Evolutionary conservation across 768 basidiomycete species (phyloP).

Genomic region (Amanita muscaria): DNA sequence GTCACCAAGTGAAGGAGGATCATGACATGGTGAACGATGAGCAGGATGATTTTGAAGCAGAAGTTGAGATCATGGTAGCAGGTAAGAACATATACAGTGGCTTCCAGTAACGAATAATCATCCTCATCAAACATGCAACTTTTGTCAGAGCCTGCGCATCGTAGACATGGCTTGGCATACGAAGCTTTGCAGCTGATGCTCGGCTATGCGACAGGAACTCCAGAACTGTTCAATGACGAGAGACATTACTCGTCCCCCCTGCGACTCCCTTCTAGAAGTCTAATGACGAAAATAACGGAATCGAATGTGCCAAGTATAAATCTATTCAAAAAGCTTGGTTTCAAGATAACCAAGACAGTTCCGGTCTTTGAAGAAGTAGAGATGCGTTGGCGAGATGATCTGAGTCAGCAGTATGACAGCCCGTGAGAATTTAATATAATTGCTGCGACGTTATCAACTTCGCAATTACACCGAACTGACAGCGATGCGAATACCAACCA

Average conservation of each 20-base stretch:
- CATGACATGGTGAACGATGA: slow-evolving; percentile 22
- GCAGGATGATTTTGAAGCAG: slow-evolving; percentile 52
- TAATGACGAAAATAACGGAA: slow-evolving; percentile 67
- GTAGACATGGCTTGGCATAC: slow-evolving; percentile 58
- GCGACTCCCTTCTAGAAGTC: slow-evolving; percentile 31
- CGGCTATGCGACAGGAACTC: slow-evolving; percentile 51
- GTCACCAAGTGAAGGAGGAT: slow-evolving; percentile 1
- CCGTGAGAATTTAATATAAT: no score
- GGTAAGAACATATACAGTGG: slow-evolving; percentile 30
- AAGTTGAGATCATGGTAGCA: slow-evolving; percentile 91
- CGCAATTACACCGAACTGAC: no score
- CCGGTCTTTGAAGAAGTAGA: slow-evolving; percentile 81
- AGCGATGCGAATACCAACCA: not conserved
- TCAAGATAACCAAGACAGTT: slow-evolving; percentile 54
- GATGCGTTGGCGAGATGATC: slow-evolving; percentile 66
- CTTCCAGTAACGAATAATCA: not conserved
- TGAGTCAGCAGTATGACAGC: no score
- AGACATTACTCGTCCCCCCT: slow-evolving; percentile 28
- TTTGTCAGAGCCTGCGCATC: slow-evolving; percentile 57
- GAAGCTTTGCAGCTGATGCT: slow-evolving; percentile 61
- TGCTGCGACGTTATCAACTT: no score
- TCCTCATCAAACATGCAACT: no score
- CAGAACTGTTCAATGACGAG: slow-evolving; percentile 15
- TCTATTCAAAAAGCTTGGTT: slow-evolving; percentile 74
- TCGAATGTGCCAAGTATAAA: slow-evolving; percentile 60